A percentile compares a stretch with the other conserved stretches of the same genome.
phyloP scores from a whole-genome alignment of 2,329 filamentous ascomycete species.

The Ascochyta rabiei region DNA sequence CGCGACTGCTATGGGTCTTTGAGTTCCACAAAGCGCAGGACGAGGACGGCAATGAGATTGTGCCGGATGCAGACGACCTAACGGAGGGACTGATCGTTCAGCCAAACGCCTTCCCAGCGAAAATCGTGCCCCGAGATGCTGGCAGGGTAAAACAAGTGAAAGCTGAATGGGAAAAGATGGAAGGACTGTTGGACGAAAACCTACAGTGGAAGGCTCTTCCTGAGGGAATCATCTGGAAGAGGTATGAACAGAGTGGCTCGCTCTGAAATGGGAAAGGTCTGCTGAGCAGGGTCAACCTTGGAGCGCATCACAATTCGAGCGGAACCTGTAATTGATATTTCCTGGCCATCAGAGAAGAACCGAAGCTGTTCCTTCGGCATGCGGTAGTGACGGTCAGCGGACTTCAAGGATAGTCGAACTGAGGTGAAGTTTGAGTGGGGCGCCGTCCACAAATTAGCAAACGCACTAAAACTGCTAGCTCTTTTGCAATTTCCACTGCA shows the following conservation, averaged over 20 bases:
- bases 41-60: slow-evolving; percentile 8
- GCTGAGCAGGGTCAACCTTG: not conserved
- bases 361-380: no score
- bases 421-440: not conserved
- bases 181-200: slow-evolving; percentile 19
- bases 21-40: slow-evolving; percentile 18
- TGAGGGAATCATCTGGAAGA: slow-evolving; percentile 24
- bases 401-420: not conserved
- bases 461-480: not conserved
- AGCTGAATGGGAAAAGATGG: slow-evolving; percentile 27
- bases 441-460: not conserved
- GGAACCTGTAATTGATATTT: not conserved
- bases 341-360: no score
- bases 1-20: slow-evolving; percentile 45
- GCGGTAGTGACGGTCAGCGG: not conserved
- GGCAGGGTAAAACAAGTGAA: slow-evolving; percentile 12
- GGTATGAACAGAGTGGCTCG: slow-evolving; percentile 14
- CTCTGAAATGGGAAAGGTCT: not conserved
- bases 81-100: slow-evolving; percentile 25
- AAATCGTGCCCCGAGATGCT: slow-evolving; percentile 22
- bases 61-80: slow-evolving; percentile 22
- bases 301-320: not conserved
- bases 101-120: slow-evolving; percentile 26
- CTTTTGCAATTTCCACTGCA: not conserved
- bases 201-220: slow-evolving; percentile 30